Conservation (phyloP, 371 early-diverging fungal species). For the Zopfochytrium polystomum region DNA sequence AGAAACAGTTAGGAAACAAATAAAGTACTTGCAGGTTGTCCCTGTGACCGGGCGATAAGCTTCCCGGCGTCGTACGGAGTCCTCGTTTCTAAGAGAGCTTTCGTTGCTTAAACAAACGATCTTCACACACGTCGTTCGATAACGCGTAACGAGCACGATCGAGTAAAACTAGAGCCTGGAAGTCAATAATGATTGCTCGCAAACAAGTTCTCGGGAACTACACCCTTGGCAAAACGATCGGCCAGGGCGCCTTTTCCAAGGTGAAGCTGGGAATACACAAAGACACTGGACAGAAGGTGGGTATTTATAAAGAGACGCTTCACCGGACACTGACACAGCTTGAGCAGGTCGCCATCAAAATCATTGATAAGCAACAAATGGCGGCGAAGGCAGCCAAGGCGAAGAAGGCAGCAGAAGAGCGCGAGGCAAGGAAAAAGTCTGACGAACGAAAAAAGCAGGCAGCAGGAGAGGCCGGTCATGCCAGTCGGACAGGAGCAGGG, state of each 20-base stretch:
- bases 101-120: no score
- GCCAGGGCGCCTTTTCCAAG: conserved; percentile 97
- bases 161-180: no score
- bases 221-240: conserved; percentile 52
- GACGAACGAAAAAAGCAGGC: conserved; percentile 17
- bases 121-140: no score
- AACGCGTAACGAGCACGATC: no score
- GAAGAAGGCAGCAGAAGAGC: conserved; percentile 39
- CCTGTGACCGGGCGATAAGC: no score
- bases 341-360: conserved; percentile 46
- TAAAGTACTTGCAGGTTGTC: no score
- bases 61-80: no score
- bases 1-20: no score
- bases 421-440: conserved; percentile 31
- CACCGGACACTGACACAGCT: not conserved
- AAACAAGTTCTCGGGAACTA: conserved; percentile 46
- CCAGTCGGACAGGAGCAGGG: no score
- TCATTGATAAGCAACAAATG: conserved; percentile 49
- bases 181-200: conserved; percentile 37
- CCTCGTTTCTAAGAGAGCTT: no score
- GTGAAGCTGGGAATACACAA: conserved; percentile 92
- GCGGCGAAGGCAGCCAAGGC: conserved; percentile 44
- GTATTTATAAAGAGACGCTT: not conserved
- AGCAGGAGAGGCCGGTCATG: conserved; percentile 14
- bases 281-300: conserved; percentile 58